phyloP scores from a whole-genome alignment of 805 yeast species.

The Saturnispora mendoncae region DNA sequence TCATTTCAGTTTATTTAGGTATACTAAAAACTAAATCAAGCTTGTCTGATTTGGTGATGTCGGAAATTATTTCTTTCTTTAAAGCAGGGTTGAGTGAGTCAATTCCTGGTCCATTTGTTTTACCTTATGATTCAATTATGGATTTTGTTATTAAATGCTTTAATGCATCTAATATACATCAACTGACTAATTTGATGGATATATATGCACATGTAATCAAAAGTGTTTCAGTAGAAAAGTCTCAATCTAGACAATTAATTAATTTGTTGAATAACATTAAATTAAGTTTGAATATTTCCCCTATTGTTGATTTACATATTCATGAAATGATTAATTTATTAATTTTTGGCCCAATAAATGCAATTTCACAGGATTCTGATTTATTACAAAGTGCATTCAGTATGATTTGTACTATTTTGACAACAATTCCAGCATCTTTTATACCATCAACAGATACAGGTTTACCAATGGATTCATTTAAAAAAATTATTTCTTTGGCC shows the following conservation, averaged over 20 bases:
- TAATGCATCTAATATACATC: conserved; percentile 24
- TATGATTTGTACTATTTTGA: conserved; percentile 28
- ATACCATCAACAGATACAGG: conserved; percentile 22
- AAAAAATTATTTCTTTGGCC: conserved; percentile 15
- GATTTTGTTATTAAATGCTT: conserved; percentile 32
- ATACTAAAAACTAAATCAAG: conserved; percentile 21
- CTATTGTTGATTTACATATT: conserved; percentile 13
- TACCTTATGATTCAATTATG: conserved; percentile 34
- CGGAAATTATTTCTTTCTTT: conserved; percentile 53
- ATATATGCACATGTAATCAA: conserved; percentile 27
- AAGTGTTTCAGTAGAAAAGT: conserved; percentile 26
- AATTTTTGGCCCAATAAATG: conserved; percentile 29
- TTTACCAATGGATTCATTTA: conserved; percentile 3
- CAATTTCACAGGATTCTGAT: conserved; percentile 48
- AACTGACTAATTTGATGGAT: conserved; percentile 20
- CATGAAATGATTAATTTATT: conserved; percentile 31
- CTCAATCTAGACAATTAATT: conserved; percentile 2
- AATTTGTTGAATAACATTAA: not conserved
- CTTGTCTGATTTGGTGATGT: conserved; percentile 34
- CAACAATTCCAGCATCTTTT: conserved; percentile 27
- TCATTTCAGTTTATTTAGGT: conserved; percentile 36
- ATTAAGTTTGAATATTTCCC: conserved; percentile 3
- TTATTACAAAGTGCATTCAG: conserved; percentile 42
- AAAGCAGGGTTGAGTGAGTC: conserved; percentile 57
- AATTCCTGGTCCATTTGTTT: conserved; percentile 58